Conservation (phyloP, 208 protist species). For the Leishmania braziliensis region DNA sequence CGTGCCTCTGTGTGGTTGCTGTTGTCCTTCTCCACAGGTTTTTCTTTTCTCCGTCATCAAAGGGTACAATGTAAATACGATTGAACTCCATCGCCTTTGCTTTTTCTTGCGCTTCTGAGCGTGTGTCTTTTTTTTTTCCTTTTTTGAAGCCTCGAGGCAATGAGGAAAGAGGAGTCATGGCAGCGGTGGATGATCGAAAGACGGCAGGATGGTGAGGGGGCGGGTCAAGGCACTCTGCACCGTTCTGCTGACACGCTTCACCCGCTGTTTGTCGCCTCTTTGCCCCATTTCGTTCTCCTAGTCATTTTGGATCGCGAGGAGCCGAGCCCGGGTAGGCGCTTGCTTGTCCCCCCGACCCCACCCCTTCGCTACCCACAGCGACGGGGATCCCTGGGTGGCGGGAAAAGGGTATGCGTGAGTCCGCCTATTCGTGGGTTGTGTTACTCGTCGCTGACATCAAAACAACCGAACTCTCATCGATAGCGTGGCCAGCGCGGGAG, state of each 20-base stretch:
- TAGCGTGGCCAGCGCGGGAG: background rate
- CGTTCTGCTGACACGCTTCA: background rate
- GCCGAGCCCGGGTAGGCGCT: background rate
- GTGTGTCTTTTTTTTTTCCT: too few relatives aligned
- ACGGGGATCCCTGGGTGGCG: background rate
- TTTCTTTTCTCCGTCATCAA: too few relatives aligned
- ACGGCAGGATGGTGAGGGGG: background rate
- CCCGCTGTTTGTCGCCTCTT: background rate
- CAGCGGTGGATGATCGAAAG: background rate
- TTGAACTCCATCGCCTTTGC: too few relatives aligned
- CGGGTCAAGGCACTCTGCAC: background rate
- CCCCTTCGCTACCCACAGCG: background rate
- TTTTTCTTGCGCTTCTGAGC: too few relatives aligned
- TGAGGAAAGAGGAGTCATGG: background rate
- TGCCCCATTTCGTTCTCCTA: background rate
- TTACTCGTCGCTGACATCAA: background rate
- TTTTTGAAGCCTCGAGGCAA: background rate
- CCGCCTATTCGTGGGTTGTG: background rate
- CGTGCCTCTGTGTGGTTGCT: too few relatives aligned
- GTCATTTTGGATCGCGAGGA: background rate
- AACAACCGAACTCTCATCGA: background rate
- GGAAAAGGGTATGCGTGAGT: background rate
- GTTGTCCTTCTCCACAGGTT: too few relatives aligned
- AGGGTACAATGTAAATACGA: too few relatives aligned
- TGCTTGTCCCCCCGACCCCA: background rate